Base-by-base conservation (phyloP, 2,329 filamentous ascomycete genomes). In the Fusarium xyrophilum region DNA sequence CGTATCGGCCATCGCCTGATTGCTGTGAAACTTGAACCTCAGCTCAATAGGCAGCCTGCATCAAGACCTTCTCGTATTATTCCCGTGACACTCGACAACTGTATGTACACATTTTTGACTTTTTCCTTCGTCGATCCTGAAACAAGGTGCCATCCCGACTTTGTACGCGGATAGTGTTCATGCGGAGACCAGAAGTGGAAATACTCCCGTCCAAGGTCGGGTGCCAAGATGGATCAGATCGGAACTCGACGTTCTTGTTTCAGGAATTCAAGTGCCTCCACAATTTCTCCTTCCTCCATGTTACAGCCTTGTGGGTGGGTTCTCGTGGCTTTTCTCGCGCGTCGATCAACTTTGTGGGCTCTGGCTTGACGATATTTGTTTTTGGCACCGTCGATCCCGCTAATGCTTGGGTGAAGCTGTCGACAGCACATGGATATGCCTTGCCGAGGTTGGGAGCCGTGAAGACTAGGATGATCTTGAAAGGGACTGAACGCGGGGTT, bases 1-100 rank as follows among this genome's bases (percentile, higher is more conserved):
- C 67, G 67, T 69, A 71, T 70, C 64, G 62, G 55, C 25, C 56
- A 70, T 69, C 55, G 53, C 56, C 67, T 60, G 52, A 56, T 63
- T 44, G 67, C 50, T 63, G 67, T 70, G 63, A 60, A 54, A 68
- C 67, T 59, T 39, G 43, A 55, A 55, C 23, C 17, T 32, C 47
- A 47, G 53, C 53, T 33, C 32, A 21, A 50, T 40, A 65, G 60
- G 52, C 56, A 58, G 19, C 65, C 54, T 52, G 54, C 61, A 69
- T 50, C 17, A 33, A 43, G 21, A 40, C 11, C 12, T 23, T 17
- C 53, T 66, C 61, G 65, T 69, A 66, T 59, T 51, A n/a, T 42
- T 54, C 19, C 50, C 46, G 42, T 36, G 15, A 25, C 17, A 33
- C 47, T 51, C 39, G 1, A 51, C 47, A 5, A n/a, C 30, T 39